phyloP scores from a whole-genome alignment of 1,284 basidiomycete genomes.

The Trichosporon coremiiforme region DNA sequence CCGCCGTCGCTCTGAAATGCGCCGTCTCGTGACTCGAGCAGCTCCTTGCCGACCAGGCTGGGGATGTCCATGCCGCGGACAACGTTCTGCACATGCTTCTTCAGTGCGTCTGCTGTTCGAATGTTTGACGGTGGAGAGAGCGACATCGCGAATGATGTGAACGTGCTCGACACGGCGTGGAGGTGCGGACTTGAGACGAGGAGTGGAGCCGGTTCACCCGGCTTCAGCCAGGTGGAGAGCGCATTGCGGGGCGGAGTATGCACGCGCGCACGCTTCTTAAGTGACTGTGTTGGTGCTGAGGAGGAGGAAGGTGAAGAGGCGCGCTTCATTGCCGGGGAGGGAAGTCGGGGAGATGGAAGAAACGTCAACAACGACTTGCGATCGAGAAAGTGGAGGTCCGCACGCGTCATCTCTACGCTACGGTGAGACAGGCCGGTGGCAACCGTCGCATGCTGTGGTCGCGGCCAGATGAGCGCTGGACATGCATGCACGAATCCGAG shows the following conservation, averaged over 20 bases:
- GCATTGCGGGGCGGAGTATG: constrained; percentile 25
- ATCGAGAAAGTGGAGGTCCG: constrained; percentile 10
- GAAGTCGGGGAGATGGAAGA: neutral
- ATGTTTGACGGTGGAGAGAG: constrained; percentile 41
- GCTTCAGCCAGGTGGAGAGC: constrained; percentile 50
- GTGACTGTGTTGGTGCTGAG: constrained; percentile 20
- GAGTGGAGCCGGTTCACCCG: constrained; percentile 35
- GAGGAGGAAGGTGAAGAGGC: neutral
- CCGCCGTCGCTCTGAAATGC: constrained; percentile 47
- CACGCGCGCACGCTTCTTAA: constrained; percentile 26
- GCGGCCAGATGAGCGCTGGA: too few relatives aligned
- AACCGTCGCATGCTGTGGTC: neutral
- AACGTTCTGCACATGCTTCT: constrained; percentile 43
- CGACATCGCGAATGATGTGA: constrained; percentile 42
- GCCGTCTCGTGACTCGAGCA: constrained; percentile 40
- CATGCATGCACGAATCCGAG: too few relatives aligned
- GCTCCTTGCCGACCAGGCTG: constrained; percentile 35
- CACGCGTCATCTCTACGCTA: constrained; percentile 3
- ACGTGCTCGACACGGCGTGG: constrained; percentile 44
- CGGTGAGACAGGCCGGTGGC: neutral
- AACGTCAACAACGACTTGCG: neutral
- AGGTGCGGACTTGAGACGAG: constrained; percentile 44
- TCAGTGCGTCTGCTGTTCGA: constrained; percentile 32
- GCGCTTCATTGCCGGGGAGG: constrained; percentile 16
- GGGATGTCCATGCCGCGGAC: constrained; percentile 48